Evolutionary conservation across 371 early-diverging fungal genomes (phyloP).

Genomic region (Mortierella sp.): DNA sequence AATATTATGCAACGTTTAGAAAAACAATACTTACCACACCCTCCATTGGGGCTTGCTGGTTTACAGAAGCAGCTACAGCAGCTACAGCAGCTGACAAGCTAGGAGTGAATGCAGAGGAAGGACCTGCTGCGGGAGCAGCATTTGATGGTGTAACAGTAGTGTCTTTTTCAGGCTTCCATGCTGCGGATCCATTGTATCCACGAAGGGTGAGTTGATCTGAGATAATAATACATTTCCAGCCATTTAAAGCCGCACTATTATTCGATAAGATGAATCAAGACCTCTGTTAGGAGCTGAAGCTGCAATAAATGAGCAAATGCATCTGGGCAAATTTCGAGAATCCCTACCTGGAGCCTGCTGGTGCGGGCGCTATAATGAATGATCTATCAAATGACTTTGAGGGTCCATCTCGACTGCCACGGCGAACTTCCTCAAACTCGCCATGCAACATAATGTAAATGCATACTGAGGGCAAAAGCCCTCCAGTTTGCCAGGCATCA

Average conservation of each 20-base stretch:
- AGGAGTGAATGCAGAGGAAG: neutral
- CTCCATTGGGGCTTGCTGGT: conserved; percentile 21
- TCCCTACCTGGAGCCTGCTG: conserved; percentile 23
- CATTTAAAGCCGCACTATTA: conserved; percentile 29
- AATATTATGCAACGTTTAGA: neutral
- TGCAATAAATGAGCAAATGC: neutral
- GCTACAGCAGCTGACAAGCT: neutral
- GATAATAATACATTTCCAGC: conserved; percentile 45
- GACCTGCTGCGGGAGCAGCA: neutral
- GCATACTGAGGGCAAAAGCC: conserved; percentile 31
- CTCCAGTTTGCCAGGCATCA: conserved; percentile 48
- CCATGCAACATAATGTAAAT: conserved; percentile 44
- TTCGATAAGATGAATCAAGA: neutral
- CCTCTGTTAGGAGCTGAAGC: neutral
- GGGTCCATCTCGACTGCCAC: conserved; percentile 2
- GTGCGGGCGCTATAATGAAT: conserved; percentile 39
- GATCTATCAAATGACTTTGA: conserved; percentile 44
- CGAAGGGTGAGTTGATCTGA: conserved; percentile 43
- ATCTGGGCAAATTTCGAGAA: neutral
- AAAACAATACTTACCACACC: conserved; percentile 23
- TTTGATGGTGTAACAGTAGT: neutral
- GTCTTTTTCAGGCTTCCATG: conserved; percentile 42
- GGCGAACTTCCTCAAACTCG: conserved; percentile 34
- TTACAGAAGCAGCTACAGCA: neutral
- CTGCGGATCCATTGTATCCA: conserved; percentile 25